These are phyloP conservation scores for Diplogelasinospora grovesii DNA, from an alignment of 495 filamentous ascomycete species.

Conservation along the genomic window DNA sequence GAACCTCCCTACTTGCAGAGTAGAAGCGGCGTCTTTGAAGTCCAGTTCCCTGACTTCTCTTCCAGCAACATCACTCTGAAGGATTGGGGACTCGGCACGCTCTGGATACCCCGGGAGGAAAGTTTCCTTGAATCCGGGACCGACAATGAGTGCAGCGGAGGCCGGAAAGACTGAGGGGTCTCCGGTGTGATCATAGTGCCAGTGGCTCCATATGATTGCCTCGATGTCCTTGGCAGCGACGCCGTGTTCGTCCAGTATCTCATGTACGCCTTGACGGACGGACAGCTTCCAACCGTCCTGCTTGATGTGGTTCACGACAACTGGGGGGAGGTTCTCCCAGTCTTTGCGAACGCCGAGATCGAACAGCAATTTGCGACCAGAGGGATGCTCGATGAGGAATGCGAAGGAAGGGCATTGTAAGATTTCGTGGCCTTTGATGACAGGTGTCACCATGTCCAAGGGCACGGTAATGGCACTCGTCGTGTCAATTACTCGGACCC, in stretches of 20 bases:
- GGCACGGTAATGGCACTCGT: no score
- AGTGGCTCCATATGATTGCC: slow-evolving; percentile 51
- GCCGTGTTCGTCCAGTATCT: slow-evolving; percentile 42
- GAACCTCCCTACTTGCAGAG: slow-evolving; percentile 38
- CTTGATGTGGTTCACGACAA: slow-evolving; percentile 19
- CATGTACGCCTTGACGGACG: slow-evolving; percentile 40
- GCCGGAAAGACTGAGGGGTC: slow-evolving; percentile 44
- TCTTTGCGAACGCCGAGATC: slow-evolving; percentile 52
- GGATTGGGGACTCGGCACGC: slow-evolving; percentile 28
- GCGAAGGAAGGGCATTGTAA: slow-evolving; percentile 39
- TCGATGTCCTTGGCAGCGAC: slow-evolving; percentile 40
- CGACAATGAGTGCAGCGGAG: slow-evolving; percentile 45
- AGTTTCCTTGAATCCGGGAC: slow-evolving; percentile 44
- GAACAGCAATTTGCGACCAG: slow-evolving; percentile 39
- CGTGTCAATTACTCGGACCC: no score
- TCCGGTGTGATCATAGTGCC: slow-evolving; percentile 55
- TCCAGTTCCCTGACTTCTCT: slow-evolving; percentile 34
- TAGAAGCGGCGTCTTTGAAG: slow-evolving; percentile 18
- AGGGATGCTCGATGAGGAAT: slow-evolving; percentile 48
- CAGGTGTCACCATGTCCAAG: no score
- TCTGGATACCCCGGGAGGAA: slow-evolving; percentile 45
- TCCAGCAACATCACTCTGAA: slow-evolving; percentile 37
- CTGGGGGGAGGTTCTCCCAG: slow-evolving; percentile 32
- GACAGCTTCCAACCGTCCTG: slow-evolving; percentile 15
- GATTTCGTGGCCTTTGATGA: slow-evolving; percentile 24